A percentile compares a stretch with the other conserved stretches of the same genome.
These are phyloP conservation scores for Macaranga tanarius DNA, from an alignment of 441 rosid species.

Conservation along the genomic window DNA sequence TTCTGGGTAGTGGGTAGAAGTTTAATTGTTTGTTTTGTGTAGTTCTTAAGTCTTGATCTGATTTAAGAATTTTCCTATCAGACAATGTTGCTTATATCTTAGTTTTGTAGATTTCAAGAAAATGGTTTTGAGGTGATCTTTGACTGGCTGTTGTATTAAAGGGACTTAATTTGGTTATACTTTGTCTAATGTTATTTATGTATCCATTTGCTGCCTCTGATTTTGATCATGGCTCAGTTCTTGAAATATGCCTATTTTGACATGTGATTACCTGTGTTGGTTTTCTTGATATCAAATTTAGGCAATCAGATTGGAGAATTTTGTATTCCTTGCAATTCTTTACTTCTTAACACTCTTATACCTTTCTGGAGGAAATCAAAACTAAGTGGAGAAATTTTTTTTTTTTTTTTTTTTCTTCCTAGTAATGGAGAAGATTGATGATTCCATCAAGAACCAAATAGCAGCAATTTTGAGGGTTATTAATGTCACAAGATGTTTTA, in stretches of 20 bases:
- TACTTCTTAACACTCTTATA: no score
- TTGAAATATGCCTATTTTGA: neutral
- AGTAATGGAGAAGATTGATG: conserved; percentile 44
- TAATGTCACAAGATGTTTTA: conserved; percentile 27
- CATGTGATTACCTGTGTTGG: neutral
- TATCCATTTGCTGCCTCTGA: no score
- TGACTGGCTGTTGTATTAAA: neutral
- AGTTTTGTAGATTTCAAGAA: neutral
- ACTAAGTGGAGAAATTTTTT: neutral
- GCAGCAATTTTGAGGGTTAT: conserved; percentile 52
- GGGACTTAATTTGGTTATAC: neutral
- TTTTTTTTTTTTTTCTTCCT: neutral
- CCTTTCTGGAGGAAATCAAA: neutral
- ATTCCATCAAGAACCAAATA: conserved; percentile 43
- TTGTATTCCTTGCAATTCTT: no score
- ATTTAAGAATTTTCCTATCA: neutral
- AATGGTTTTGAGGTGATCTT: neutral
- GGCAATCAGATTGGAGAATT: no score
- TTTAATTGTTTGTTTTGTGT: no score
- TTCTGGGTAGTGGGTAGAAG: neutral
- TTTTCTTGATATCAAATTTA: no score
- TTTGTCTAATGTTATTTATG: neutral
- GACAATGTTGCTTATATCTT: neutral
- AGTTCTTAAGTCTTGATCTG: no score
- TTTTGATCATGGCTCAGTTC: no score